Percentiles rank a stretch among this genome's conserved stretches.
Conservation (phyloP, 768 basidiomycete genomes). For the Candolleomyces aberdarensis region DNA sequence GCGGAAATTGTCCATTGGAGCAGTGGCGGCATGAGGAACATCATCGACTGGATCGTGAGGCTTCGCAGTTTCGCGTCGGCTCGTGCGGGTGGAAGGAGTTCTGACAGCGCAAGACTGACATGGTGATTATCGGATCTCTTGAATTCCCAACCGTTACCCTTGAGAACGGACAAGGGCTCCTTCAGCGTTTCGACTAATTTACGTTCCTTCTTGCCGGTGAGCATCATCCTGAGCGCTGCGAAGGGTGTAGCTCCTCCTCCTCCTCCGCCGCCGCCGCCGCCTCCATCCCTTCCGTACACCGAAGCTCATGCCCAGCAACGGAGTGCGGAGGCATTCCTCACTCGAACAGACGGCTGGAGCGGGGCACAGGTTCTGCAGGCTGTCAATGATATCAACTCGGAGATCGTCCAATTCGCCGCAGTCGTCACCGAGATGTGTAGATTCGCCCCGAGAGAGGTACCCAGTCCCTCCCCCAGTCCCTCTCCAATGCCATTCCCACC, state of each 20-base stretch:
- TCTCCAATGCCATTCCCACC: constrained; percentile 16
- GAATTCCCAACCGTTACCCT: constrained; percentile 18
- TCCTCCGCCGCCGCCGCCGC: neutral
- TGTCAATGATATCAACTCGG: constrained; percentile 75
- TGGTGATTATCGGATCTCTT: constrained; percentile 11
- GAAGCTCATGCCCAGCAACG: constrained; percentile 22
- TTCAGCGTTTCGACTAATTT: neutral
- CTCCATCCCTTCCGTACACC: neutral
- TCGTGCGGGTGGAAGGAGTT: constrained; percentile 9
- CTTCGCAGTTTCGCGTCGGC: constrained; percentile 7
- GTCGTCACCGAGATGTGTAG: constrained; percentile 67
- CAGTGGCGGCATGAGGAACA: constrained; percentile 20
- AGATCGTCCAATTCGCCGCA: constrained; percentile 78
- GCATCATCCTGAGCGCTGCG: constrained; percentile 4
- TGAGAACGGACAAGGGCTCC: constrained; percentile 7
- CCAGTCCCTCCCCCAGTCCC: constrained; percentile 29
- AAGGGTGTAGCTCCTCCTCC: neutral
- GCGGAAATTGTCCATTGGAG: constrained; percentile 22
- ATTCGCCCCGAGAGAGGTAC: constrained; percentile 28
- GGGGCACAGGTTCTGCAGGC: constrained; percentile 78
- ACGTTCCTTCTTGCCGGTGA: constrained; percentile 1
- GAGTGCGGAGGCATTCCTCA: constrained; percentile 65
- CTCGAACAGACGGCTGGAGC: constrained; percentile 72
- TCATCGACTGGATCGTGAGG: constrained; percentile 20
- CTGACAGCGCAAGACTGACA: constrained; percentile 14